A percentile compares a stretch with the other conserved stretches of the same genome.
Conservation (phyloP, 2,329 filamentous ascomycete species). For the Plenodomus lindquistii region DNA sequence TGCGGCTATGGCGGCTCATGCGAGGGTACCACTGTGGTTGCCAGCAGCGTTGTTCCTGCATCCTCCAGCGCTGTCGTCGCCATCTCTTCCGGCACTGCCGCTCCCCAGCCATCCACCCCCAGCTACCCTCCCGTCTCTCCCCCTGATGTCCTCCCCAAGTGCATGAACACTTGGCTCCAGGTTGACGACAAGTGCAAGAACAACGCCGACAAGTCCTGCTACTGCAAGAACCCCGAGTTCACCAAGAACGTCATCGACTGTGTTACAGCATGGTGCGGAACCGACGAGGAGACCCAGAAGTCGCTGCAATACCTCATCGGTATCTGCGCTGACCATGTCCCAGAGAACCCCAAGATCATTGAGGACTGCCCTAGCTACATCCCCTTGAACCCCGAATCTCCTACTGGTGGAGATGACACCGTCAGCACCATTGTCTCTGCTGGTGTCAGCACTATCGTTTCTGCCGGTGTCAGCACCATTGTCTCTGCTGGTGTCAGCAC, state of each 20-base stretch:
- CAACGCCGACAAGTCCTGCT: constrained; percentile 83
- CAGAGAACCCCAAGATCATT: constrained; percentile 81
- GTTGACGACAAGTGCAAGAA: constrained; percentile 73
- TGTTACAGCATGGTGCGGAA: constrained; percentile 72
- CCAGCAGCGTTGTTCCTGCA: constrained; percentile 4
- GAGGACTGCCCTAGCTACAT: constrained; percentile 71
- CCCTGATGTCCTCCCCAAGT: constrained; percentile 78
- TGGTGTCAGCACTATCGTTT: constrained; percentile 12
- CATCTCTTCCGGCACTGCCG: constrained; percentile 14
- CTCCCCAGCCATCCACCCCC: constrained; percentile 24
- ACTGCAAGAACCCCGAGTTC: constrained; percentile 79
- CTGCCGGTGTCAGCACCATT: constrained; percentile 5
- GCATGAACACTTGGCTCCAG: constrained; percentile 85
- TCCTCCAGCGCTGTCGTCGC: constrained; percentile 7
- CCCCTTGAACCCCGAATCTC: constrained; percentile 38
- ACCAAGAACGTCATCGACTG: constrained; percentile 80
- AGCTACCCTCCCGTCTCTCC: constrained; percentile 39
- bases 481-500: constrained; percentile 15
- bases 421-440: constrained; percentile 11
- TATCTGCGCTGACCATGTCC: constrained; percentile 78
- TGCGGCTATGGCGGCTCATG: constrained; percentile 21
- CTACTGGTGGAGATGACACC: constrained; percentile 19
- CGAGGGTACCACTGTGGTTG: constrained; percentile 14
- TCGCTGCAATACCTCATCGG: constrained; percentile 86
- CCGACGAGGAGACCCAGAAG: constrained; percentile 65